These are phyloP conservation scores for Didymellaceae sp. DNA, from an alignment of 2,329 filamentous ascomycete genomes.

Conservation along the genomic window DNA sequence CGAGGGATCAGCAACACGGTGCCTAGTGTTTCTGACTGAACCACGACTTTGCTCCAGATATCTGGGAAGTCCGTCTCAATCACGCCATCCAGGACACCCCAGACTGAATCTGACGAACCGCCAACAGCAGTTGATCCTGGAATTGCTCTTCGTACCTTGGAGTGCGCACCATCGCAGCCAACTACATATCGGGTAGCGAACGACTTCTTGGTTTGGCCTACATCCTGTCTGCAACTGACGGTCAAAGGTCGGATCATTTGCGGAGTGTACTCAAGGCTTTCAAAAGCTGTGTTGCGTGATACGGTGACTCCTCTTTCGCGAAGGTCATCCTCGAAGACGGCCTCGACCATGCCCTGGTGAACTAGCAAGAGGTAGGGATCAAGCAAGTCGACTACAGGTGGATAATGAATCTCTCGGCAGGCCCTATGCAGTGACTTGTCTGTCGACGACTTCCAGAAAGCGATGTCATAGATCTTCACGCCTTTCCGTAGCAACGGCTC, in stretches of 20 bases:
- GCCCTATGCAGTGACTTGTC: slow-evolving; percentile 62
- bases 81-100: slow-evolving; percentile 76
- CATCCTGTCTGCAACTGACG: slow-evolving; percentile 50
- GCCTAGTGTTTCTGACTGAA: slow-evolving; percentile 70
- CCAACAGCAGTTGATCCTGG: slow-evolving; percentile 54
- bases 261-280: slow-evolving; percentile 55
- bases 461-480: slow-evolving; percentile 75
- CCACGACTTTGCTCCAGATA: slow-evolving; percentile 75
- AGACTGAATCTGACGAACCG: slow-evolving; percentile 63
- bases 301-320: slow-evolving; percentile 68
- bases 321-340: slow-evolving; percentile 72
- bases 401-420: slow-evolving; percentile 73
- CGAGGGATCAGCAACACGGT: slow-evolving; percentile 77
- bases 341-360: slow-evolving; percentile 79
- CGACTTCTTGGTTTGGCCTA: slow-evolving; percentile 47
- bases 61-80: slow-evolving; percentile 76
- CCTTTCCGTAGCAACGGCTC: slow-evolving; percentile 70
- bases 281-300: slow-evolving; percentile 68
- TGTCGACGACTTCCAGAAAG: slow-evolving; percentile 64
- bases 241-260: slow-evolving; percentile 50
- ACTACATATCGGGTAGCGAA: slow-evolving; percentile 69
- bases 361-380: slow-evolving; percentile 63
- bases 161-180: slow-evolving; percentile 76
- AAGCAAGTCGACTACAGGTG: slow-evolving; percentile 55
- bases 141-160: slow-evolving; percentile 71